phyloP scores from a whole-genome alignment of 257 asterid genomes.

The Rauvolfia tetraphylla region DNA sequence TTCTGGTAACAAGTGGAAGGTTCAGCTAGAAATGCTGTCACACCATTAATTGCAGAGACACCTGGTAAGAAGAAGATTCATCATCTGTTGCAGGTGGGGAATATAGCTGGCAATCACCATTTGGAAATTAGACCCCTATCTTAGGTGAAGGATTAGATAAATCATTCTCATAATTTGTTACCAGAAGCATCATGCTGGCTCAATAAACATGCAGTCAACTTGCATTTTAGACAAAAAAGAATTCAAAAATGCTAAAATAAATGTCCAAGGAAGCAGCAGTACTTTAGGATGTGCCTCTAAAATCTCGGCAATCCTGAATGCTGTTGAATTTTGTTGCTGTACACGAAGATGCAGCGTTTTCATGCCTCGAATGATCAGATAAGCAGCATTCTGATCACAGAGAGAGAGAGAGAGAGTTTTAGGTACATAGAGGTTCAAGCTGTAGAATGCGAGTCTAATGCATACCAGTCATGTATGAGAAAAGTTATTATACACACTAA shows the following conservation, averaged over 20 bases:
- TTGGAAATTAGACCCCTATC: background rate
- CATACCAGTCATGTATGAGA: background rate
- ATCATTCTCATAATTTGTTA: background rate
- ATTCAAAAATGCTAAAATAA: background rate
- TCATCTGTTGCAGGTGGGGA: background rate
- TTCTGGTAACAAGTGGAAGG: background rate
- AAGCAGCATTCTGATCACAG: slow-evolving; percentile 75
- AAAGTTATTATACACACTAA: background rate
- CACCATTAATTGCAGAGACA: background rate
- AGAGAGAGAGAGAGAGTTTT: slow-evolving; percentile 6
- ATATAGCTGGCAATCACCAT: background rate
- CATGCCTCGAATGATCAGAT: slow-evolving; percentile 92
- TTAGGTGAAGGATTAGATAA: background rate
- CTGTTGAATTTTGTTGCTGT: slow-evolving; percentile 94
- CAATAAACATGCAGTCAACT: background rate
- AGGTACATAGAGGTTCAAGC: background rate
- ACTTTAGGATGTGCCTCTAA: slow-evolving; percentile 99
- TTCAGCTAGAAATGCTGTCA: background rate
- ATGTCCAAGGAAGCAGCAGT: background rate
- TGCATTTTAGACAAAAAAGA: background rate
- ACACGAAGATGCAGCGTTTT: slow-evolving; percentile 97
- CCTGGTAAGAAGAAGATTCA: background rate
- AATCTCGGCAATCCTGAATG: slow-evolving; percentile 90
- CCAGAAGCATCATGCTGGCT: background rate
- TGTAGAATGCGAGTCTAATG: background rate